Base-by-base conservation (phyloP, 2,329 filamentous ascomycete genomes). In the Claviceps sp. region DNA sequence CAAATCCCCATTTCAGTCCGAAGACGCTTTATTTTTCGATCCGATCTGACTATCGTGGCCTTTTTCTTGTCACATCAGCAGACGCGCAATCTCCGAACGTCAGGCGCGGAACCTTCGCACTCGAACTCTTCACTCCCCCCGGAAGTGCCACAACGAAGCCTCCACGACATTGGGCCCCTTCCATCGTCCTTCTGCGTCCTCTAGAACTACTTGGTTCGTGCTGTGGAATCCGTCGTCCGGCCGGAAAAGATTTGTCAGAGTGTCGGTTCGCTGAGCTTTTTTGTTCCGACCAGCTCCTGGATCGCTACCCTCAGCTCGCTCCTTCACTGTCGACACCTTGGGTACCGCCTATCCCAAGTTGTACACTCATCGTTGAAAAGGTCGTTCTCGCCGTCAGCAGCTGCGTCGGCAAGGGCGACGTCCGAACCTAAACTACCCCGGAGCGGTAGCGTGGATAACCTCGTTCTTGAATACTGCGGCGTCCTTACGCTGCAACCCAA, bases 111-210 rank as follows among this genome's bases (percentile, higher is more conserved):
- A 60, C 58, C 49, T 54, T 57, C 57, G 57, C 57, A 55, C 55
- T 54, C 57, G 57, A 34, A 58, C 40, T 18, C 49, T 43, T 49
- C 20, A 5, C 37, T 22, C 22, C n/a, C 24, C 24, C 47, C n/a
- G 37, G 2, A 42, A 42, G 60, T 57, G 53, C 59, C 57, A 53
- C 59, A 58, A 61, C 58, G 58, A 59, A 60, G 58, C 56, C 62
- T 58, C 54, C 63, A 60, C 62, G 56, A 61, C 61, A 62, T 58
- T 61, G 57, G 62, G 63, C 61, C 62, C 57, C 56, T 55, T 59
- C 60, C 57, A 57, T 41, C 57, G 51, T 57, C 58, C 57, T 52
- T 55, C 51, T 53, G 58, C 60, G 52, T 53, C 52, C 56, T 51
- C 53, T 56, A 61, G 56, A 53, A 57, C 49, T 51, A 48, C 42